Evolutionary conservation across 2,329 filamentous ascomycete species (phyloP).

Genomic region (Epichloe sp.): DNA sequence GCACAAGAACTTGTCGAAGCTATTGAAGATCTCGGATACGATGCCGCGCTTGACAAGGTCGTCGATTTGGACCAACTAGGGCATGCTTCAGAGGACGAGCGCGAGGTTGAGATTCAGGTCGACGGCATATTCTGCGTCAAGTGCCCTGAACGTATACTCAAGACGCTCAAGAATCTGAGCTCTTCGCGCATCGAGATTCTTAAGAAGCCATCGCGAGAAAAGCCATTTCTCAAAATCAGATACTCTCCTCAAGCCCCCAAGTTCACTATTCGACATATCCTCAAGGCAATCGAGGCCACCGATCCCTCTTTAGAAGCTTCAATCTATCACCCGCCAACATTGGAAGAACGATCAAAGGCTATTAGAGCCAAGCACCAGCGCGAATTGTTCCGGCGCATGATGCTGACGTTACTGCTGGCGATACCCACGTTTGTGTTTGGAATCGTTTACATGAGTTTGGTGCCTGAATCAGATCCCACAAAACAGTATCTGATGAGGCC

Average conservation of each 20-base stretch:
- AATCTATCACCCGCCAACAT: constrained; percentile 66
- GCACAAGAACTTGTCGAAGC: constrained; percentile 26
- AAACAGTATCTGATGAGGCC: constrained; percentile 57
- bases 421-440: constrained; percentile 81
- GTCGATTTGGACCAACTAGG: constrained; percentile 29
- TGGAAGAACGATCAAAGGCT: constrained; percentile 66
- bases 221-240: constrained; percentile 55
- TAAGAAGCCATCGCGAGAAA: constrained; percentile 39
- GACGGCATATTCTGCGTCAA: constrained; percentile 65
- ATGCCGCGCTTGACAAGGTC: constrained; percentile 43
- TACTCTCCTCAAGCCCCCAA: constrained; percentile 56
- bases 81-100: constrained; percentile 19
- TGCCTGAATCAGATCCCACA: constrained; percentile 42
- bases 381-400: constrained; percentile 54
- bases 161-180: constrained; percentile 39
- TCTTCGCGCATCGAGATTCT: constrained; percentile 37
- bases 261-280: constrained; percentile 65
- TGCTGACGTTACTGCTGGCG: constrained; percentile 54
- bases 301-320: constrained; percentile 54
- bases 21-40: constrained; percentile 53
- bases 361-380: constrained; percentile 60
- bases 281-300: constrained; percentile 50
- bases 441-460: constrained; percentile 80
- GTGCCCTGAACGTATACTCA: constrained; percentile 48
- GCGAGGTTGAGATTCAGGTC: constrained; percentile 52